These are phyloP conservation scores for Aspergillus quadrilineatus DNA, from an alignment of 2,329 filamentous ascomycete species.

Conservation along the genomic window DNA sequence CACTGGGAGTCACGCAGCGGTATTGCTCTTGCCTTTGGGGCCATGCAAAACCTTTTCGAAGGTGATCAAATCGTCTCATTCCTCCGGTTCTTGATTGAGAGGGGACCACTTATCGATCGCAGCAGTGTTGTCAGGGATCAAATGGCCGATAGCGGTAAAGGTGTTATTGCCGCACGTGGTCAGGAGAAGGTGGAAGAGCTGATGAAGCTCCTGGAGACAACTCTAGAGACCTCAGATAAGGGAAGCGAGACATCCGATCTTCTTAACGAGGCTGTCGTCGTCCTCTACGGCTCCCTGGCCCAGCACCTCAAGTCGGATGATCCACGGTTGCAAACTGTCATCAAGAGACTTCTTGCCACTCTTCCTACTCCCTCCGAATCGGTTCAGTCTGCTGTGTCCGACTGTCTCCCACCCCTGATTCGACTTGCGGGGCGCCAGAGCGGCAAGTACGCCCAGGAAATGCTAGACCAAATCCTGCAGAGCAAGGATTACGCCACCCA, in stretches of 20 bases:
- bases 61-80: conserved; percentile 71
- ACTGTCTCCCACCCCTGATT: conserved; percentile 89
- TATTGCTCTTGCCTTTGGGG: conserved; percentile 81
- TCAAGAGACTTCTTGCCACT: conserved; percentile 80
- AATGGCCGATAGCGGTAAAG: conserved; percentile 88
- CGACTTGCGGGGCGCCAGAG: conserved; percentile 75
- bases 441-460: conserved; percentile 73
- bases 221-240: conserved; percentile 81
- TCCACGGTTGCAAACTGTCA: conserved; percentile 79
- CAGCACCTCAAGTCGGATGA: conserved; percentile 85
- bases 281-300: conserved; percentile 92
- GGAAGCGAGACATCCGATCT: conserved; percentile 79
- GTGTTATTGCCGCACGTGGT: conserved; percentile 77
- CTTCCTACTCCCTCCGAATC: conserved; percentile 93
- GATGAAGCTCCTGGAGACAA: conserved; percentile 88
- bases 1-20: conserved; percentile 91
- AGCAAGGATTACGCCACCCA: conserved; percentile 91
- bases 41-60: conserved; percentile 70
- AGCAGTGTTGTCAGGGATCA: conserved; percentile 74
- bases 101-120: conserved; percentile 82
- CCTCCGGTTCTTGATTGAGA: conserved; percentile 79
- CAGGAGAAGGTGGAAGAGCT: conserved; percentile 79
- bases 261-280: conserved; percentile 95
- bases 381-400: conserved; percentile 93
- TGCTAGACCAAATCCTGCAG: conserved; percentile 78